Evolutionary conservation across 768 basidiomycete species (phyloP).

Genomic region (Rhodotorula graminis): DNA sequence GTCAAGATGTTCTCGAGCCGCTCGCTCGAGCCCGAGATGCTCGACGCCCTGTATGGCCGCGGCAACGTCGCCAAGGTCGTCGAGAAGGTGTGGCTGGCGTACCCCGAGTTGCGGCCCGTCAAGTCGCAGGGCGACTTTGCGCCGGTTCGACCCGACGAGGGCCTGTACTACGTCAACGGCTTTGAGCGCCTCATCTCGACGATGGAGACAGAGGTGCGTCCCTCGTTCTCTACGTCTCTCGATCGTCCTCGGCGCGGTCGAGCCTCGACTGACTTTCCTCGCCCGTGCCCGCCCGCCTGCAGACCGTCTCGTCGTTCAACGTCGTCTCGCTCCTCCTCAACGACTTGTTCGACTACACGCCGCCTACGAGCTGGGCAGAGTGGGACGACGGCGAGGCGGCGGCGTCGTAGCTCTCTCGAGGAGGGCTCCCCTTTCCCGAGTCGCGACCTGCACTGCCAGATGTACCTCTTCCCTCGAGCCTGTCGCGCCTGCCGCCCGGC

Average conservation of each 20-base stretch:
- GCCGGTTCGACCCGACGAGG: conserved; percentile 68
- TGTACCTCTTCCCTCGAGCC: no score
- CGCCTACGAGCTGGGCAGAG: conserved; percentile 38
- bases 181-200: conserved; percentile 86
- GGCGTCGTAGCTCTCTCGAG: background rate
- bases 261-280: background rate
- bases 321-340: conserved; percentile 31
- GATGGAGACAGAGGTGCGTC: conserved; percentile 82
- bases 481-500: no score
- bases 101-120: conserved; percentile 50
- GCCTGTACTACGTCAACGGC: conserved; percentile 84
- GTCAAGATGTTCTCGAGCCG: conserved; percentile 84
- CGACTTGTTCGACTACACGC: conserved; percentile 38
- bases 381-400: conserved; percentile 15
- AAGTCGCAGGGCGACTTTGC: conserved; percentile 53
- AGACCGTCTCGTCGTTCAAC: conserved; percentile 41
- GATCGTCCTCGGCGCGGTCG: background rate
- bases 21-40: conserved; percentile 63
- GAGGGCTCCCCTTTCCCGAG: no score
- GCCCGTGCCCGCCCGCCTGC: background rate
- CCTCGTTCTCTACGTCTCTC: no score
- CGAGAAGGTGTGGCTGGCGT: conserved; percentile 60
- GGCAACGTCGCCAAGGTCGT: conserved; percentile 72
- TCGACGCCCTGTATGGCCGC: conserved; percentile 59
- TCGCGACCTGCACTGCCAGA: no score